Conservation (phyloP, 352 stramenopile genomes). For the Phytophthora pseudosyringae region DNA sequence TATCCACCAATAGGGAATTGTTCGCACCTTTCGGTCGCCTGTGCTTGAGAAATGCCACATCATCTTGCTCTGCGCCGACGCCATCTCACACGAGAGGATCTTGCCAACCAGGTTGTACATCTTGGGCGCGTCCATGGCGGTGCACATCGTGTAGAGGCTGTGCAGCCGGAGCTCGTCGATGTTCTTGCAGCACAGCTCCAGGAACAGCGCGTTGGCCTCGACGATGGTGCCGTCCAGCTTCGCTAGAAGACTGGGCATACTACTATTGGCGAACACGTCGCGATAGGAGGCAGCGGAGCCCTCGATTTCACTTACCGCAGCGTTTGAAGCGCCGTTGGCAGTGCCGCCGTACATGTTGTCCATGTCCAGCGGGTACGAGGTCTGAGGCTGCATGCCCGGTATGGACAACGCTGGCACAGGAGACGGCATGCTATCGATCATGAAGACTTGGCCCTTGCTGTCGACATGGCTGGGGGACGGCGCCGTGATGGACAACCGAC, state of each 20-base stretch:
- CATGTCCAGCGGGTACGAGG: conserved; percentile 70
- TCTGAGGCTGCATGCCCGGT: conserved; percentile 55
- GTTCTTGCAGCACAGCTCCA: conserved; percentile 82
- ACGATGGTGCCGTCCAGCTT: conserved; percentile 85
- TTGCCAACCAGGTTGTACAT: conserved; percentile 85
- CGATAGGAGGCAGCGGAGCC: conserved; percentile 73
- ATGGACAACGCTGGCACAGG: conserved; percentile 75
- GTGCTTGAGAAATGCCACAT: conserved; percentile 81
- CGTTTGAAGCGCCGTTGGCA: conserved; percentile 23
- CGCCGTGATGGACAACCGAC: conserved; percentile 59
- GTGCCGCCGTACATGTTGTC: conserved; percentile 44
- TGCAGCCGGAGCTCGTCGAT: conserved; percentile 80
- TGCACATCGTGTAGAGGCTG: conserved; percentile 85
- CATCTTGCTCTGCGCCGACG: conserved; percentile 86
- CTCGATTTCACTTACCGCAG: conserved; percentile 55
- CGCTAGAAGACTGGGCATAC: conserved; percentile 77
- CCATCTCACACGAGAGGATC: conserved; percentile 78
- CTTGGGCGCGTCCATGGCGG: conserved; percentile 73
- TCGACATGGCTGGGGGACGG: conserved; percentile 44
- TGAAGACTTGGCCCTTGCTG: conserved; percentile 62
- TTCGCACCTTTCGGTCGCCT: conserved; percentile 70
- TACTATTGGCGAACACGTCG: conserved; percentile 79
- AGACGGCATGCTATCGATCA: conserved; percentile 82
- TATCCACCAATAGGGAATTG: not conserved
- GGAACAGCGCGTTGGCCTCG: conserved; percentile 77